Conservation (phyloP, 2,329 filamentous ascomycete genomes). For the Verticillium dahliae region DNA sequence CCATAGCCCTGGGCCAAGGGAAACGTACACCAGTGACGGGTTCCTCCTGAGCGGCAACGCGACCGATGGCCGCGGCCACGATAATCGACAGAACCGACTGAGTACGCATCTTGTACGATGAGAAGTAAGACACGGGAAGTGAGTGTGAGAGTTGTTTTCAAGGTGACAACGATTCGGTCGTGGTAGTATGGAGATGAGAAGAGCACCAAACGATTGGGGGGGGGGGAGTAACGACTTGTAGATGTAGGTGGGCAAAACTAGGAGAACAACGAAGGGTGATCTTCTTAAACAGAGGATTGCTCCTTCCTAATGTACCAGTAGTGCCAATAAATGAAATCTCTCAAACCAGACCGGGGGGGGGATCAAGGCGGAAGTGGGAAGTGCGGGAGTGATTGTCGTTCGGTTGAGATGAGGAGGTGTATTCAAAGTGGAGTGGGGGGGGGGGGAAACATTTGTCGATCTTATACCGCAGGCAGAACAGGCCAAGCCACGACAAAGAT, state of each 20-base stretch:
- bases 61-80: slow-evolving; percentile 19
- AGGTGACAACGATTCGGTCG: no score
- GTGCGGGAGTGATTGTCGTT: not conserved
- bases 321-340: not conserved
- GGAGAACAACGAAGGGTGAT: not conserved
- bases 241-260: not conserved
- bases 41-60: slow-evolving; percentile 16
- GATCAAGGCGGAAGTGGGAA: not conserved
- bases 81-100: slow-evolving; percentile 17
- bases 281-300: not conserved
- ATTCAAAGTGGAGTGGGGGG: not conserved
- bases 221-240: not conserved
- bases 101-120: slow-evolving; percentile 11
- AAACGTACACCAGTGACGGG: slow-evolving; percentile 9
- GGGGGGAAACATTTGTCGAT: not conserved
- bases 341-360: not conserved
- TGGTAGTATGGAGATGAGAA: not conserved
- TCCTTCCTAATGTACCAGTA: not conserved
- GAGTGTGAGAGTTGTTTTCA: not conserved
- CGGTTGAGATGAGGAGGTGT: not conserved
- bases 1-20: not conserved
- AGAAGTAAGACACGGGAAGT: not conserved
- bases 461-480: not conserved
- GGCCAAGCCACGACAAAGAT: not conserved
- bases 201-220: not conserved